Evolutionary conservation across 75 land plant species (phyloP), one percentile per base, ranked within the genome.

Genomic region (Pinus albicaulis): DNA sequence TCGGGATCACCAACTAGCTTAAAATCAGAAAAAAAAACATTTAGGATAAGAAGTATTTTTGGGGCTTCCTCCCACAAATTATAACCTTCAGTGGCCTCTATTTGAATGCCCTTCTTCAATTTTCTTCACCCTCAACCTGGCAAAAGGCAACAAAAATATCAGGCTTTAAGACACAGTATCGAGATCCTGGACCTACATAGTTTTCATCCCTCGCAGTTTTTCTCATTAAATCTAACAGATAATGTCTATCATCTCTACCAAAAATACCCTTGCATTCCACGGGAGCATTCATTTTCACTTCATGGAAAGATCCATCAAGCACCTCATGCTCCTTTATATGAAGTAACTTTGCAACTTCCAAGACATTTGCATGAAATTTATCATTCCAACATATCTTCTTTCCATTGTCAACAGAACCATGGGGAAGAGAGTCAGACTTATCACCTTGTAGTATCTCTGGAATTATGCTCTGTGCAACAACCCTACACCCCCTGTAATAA

Each of bases 261-360:
- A 97, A 88, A 84, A 97, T 94, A 31, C 99, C 99, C 89, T 97
- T 97, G 90, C 99, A 95, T 74, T 97, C 98, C 41, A 97, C 99
- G 61, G 98, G 98, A 44, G 98, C 98, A 79, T 93, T 95, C 79
- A 97, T 81, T 36, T 88, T 95, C 55, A 95, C 79, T 55, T 57
- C 70, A 79, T 84, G 87, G 20, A 92, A 95, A 86, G 93, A 84
- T 55, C 89, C 99, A 91, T 97, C 98, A 71, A 89, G 61, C 11
- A 97, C 95, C 36, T 80, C 63, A 77, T 97, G 99, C n/a, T n/a
- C n/a, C n/a, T n/a, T n/a, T n/a, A n/a, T n/a, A n/a, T n/a, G n/a
- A n/a, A n/a, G n/a, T n/a, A n/a, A n/a, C n/a, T n/a, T n/a, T n/a
- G n/a, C n/a, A n/a, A n/a, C n/a, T n/a, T n/a, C n/a, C n/a, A n/a